Evolutionary conservation across 2,329 filamentous ascomycete genomes (phyloP).

Genomic region (Macroventuria anomochaeta): DNA sequence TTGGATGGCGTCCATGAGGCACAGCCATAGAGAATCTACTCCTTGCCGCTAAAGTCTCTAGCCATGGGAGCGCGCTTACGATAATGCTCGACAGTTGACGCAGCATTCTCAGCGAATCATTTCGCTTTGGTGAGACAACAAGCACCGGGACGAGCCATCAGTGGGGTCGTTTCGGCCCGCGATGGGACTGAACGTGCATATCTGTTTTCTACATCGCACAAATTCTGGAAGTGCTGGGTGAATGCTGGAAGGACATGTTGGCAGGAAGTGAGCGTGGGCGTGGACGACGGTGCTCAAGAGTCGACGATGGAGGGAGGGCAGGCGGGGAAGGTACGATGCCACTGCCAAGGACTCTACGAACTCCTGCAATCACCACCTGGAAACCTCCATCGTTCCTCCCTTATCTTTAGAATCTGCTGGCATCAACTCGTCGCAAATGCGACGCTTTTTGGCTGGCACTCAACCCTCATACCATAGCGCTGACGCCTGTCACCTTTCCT

Average conservation of each 20-base stretch:
- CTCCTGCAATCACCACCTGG: not conserved
- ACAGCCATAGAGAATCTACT: constrained; percentile 31
- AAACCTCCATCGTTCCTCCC: not conserved
- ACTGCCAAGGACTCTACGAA: constrained; percentile 1
- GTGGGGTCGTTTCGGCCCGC: constrained; percentile 12
- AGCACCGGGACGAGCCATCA: constrained; percentile 26
- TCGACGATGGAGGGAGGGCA: not conserved
- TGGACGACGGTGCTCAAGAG: not conserved
- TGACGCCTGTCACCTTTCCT: too few relatives aligned
- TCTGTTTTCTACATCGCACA: constrained; percentile 12
- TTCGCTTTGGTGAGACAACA: constrained; percentile 31
- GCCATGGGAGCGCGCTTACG: constrained; percentile 31
- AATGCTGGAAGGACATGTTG: not conserved
- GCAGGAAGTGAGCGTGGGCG: not conserved
- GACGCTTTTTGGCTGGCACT: too few relatives aligned
- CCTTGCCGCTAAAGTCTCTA: constrained; percentile 16
- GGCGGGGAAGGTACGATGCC: not conserved
- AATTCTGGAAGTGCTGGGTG: not conserved
- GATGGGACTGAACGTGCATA: not conserved
- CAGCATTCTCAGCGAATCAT: constrained; percentile 31
- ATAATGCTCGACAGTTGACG: constrained; percentile 8
- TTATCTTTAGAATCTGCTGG: not conserved
- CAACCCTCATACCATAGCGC: too few relatives aligned
- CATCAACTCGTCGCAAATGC: too few relatives aligned
- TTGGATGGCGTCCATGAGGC: constrained; percentile 31